Evolutionary conservation across 176 grass and related monocot species (phyloP), one percentile per base, ranked within the genome.

Genomic region (Aegilops longissima): DNA sequence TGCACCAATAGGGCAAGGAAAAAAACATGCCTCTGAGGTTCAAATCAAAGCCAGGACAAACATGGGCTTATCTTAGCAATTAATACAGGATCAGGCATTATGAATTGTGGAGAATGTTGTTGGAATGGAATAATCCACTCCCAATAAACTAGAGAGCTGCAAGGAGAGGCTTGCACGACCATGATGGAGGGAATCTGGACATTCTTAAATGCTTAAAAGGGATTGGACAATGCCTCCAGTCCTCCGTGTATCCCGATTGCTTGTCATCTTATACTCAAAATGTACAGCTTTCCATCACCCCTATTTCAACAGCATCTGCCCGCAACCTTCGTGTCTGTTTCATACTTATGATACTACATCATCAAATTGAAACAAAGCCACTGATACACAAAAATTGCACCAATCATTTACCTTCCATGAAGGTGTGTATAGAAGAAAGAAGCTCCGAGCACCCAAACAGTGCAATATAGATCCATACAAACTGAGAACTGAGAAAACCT

Each of bases 121-220:
- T 73, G 66, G 66, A 58, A 83, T 59, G 61, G 79, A 79, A 72
- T 80, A 65, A 74, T 84, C 11, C 6, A 56, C 54, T 59, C 68
- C 74, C 87, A 84, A 91, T 36, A 87, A 91, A 83, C 1, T 72
- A 30, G 34, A 59, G 76, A 80, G 9, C 63, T 79, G 23, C 18
- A 83, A 12, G 56, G 34, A 90, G 66, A 91, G 74, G 85, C 67
- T 80, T 74, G 89, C 89, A 91, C 85, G 85, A 91, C 83, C 81
- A 69, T 80, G 80, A 61, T 59, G 61, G 83, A 87, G 63, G 76
- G 85, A 87, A 87, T 86, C 85, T 90, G 6, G 61, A 70, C 61
- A 35, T 84, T 73, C 47, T 84, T 49, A 30, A 44, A 62, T 51
- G 27, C 67, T 80, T 16, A 80, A 67, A 86, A 83, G 65, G 44